These are phyloP conservation scores for Ramaria sp. DNA, from an alignment of 768 basidiomycete genomes.

Conservation along the genomic window DNA sequence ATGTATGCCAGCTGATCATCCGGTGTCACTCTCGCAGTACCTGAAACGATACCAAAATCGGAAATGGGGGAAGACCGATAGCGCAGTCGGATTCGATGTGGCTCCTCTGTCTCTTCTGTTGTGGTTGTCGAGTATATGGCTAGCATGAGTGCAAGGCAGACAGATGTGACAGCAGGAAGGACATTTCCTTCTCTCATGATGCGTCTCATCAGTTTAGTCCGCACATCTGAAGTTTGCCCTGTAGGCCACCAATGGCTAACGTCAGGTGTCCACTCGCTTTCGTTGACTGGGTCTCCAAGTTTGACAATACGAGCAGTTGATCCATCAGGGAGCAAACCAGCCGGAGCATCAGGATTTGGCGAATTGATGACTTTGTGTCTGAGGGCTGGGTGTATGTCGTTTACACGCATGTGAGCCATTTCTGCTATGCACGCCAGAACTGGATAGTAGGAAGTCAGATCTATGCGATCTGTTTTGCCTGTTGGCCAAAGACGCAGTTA, in stretches of 20 bases:
- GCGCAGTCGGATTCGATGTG: conserved; percentile 23
- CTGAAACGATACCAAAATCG: conserved; percentile 35
- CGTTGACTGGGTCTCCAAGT: neutral
- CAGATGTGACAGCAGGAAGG: conserved; percentile 23
- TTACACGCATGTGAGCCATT: conserved; percentile 11
- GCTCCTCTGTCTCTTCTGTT: neutral
- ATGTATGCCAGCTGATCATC: conserved; percentile 29
- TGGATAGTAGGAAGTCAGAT: conserved; percentile 23
- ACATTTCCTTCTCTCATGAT: conserved; percentile 22
- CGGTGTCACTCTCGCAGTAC: conserved; percentile 22
- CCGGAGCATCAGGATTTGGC: neutral
- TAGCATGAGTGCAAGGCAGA: conserved; percentile 25
- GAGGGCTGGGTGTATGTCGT: conserved; percentile 16
- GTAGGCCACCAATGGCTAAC: conserved; percentile 25
- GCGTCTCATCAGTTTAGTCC: conserved; percentile 19
- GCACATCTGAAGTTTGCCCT: conserved; percentile 17
- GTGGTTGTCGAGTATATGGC: conserved; percentile 30
- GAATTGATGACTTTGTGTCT: conserved; percentile 11
- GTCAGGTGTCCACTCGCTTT: neutral
- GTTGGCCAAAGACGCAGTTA: neutral
- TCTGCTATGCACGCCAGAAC: conserved; percentile 23
- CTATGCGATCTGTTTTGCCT: conserved; percentile 28
- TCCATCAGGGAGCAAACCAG: conserved; percentile 2
- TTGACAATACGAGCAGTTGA: neutral
- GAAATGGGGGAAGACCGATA: conserved; percentile 30